Evolutionary conservation across 176 grass and related monocot genomes (phyloP), one percentile per base, ranked within the genome.

Genomic region (Tillandsia fasciculata): DNA sequence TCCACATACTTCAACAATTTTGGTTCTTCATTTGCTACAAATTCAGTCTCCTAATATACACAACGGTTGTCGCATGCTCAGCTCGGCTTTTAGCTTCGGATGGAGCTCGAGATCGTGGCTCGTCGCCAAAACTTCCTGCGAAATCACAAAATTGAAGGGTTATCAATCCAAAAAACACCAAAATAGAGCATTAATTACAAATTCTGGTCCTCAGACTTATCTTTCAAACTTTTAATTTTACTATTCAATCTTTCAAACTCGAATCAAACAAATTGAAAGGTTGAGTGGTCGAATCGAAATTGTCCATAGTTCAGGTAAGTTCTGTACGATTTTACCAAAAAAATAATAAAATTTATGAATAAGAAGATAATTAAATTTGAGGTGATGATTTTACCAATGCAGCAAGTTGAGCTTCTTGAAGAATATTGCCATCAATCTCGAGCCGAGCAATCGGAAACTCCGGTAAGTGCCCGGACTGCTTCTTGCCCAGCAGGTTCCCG

Each of bases 51-150:
- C 94, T 68, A 99, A 78, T 69, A 99, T 85, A 76, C 89, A 93
- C 10, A 99, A 49, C 20, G 89, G 94, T 51, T 90, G 94, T 82
- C 94, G 84, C 84, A 99, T 93, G 94, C 89, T 99, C 81, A 99
- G 94, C 64, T 93, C 89, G 64, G 83, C 77, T 79, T 81, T 92
- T 64, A 99, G 50, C 2, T 80, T 76, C 63, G 89, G 89, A 84
- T 73, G 88, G 12, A 74, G 10, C 28, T 79, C 63, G 10, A 99
- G 80, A 71, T 99, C 82, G 23, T 90, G 85, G 75, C 89, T 99
- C 74, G 65, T 67, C 9, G 51, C 72, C 82, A 99, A 80, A 74
- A 99, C 89, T 76, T 75, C 86, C 94, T 99, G 89, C 78, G 72
- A 26, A 58, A 64, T 27, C 64, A 11, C 68, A 28, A 61, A 68